Evolutionary conservation across 2,329 filamentous ascomycete species (phyloP), one percentile per base, ranked within the genome.

Genomic region (Ophiocordyceps camponoti-leonardi): DNA sequence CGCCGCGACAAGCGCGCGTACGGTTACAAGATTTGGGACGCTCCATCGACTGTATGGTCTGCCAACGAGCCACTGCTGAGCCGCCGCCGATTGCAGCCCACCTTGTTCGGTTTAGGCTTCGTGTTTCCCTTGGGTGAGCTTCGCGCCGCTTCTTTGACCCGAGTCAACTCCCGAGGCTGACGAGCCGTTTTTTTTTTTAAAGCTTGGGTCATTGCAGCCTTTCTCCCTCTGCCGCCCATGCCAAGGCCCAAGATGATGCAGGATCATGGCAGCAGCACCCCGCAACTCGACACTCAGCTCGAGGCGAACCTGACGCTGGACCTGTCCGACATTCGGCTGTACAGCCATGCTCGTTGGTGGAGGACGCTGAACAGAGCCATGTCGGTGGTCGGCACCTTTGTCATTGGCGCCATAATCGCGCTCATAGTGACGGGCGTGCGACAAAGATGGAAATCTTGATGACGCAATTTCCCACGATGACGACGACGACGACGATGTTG

Each of bases 151-250:
- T 40, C 18, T 11, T n/a, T 14, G 16, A 4, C 14, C 39, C 12
- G 1, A 28, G 14, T 4, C 28, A 18, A 35, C 4, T 10, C 12
- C 11, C 18, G 20, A 37, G 26, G 28, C 43, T 47, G 44, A 44
- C 43, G 35, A 19, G 18, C 5, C 49, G 43, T 39, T 12, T 39
- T 14, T 7, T 44, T 19, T 45, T 43, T 23, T 6, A 23, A 52
- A 81, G 82, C 81, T 46, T 93, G 86, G 86, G 83, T 90, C 66
- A 68, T 86, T 50, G 86, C 81, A 2, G 75, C 85, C 1, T 71
- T 88, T 45, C 67, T 92, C 13, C 83, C 84, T 1, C 62, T 93
- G 7, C 83, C 83, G 11, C 66, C 67, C 1, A 71, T 72, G 46
- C 73, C 78, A 10, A 62, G 67, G 19, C 54, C 62, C 1, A 64